A percentile compares a stretch with the other conserved stretches of the same genome.
phyloP scores from a whole-genome alignment of 2,329 filamentous ascomycete genomes.

The Nemania bipapillata region DNA sequence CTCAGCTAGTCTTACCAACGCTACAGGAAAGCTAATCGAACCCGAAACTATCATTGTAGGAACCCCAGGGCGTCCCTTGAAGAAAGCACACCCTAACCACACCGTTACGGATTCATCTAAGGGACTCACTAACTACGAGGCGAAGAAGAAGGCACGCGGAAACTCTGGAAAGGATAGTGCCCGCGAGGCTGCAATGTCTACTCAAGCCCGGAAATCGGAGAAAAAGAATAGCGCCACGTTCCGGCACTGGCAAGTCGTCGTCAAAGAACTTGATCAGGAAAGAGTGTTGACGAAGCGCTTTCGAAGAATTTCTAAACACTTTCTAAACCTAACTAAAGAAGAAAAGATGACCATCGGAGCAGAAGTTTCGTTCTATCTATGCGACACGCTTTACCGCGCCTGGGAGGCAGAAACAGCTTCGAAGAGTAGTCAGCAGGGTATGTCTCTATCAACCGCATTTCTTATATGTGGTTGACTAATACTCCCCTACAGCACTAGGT shows the following conservation, averaged over 20 bases:
- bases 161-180: constrained; percentile 54
- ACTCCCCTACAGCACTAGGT: constrained; percentile 19
- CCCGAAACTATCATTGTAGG: constrained; percentile 73
- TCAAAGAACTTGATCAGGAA: constrained; percentile 60
- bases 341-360: constrained; percentile 46
- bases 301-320: constrained; percentile 60
- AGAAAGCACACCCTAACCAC: neutral
- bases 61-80: constrained; percentile 14
- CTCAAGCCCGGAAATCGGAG: constrained; percentile 52
- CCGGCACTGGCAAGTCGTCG: constrained; percentile 58
- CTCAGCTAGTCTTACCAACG: constrained; percentile 74
- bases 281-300: constrained; percentile 58
- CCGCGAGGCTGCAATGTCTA: constrained; percentile 50
- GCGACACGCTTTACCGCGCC: constrained; percentile 49
- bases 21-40: constrained; percentile 69
- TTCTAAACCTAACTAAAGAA: constrained; percentile 55
- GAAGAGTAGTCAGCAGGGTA: constrained; percentile 33
- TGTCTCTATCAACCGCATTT: neutral
- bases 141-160: constrained; percentile 20
- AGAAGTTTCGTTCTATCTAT: constrained; percentile 54
- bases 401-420: constrained; percentile 21
- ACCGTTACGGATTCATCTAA: constrained; percentile 28
- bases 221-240: constrained; percentile 50
- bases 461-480: constrained; percentile 2
- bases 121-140: neutral